Evolutionary conservation across 345 rosid genomes (phyloP), one percentile per base, ranked within the genome.

Genomic region (Moricandia moricandioides): DNA sequence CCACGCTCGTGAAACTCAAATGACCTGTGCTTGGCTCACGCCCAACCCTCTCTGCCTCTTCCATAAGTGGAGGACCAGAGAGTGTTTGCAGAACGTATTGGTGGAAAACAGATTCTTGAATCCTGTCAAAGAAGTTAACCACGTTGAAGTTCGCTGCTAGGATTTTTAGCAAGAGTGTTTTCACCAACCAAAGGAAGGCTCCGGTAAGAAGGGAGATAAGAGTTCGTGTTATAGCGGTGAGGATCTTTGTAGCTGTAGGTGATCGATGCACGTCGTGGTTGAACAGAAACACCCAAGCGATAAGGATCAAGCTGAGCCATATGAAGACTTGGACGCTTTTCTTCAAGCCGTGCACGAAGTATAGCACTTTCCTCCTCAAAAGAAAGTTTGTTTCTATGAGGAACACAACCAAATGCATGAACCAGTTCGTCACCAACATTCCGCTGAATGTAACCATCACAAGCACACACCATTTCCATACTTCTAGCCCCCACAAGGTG

Each of bases 381-480:
- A 93, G 81, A 40, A 88, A 93, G 77, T 88, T 91, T 39, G 62
- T 84, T 83, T 91, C 98, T 5, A 93, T 93, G 83, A 93, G 79
- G 82, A 91, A 93, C 58, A 93, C 94, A 49, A 91, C 56, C n/a
- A 93, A 58, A 67, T 76, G 89, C 92, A 91, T 86, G 75, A 93
- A 67, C 96, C 93, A 86, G 21, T 85, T 83, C n/a, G 96, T 91
- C 65, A 93, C 81, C 67, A 85, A 65, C 88, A 88, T 49, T 35
- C 98, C 98, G 60, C 86, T 88, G 74, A 93, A 87, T 59, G 79
- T 85, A 51, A 89, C 98, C 86, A 88, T 78, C 68, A 84, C 88
- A 77, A 93, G 86, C 67, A 91, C 89, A 80, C 84, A 88, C 98
- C 97, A 91, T 63, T 88, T 89, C 97, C 97, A 93, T 5, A 86